phyloP scores from a whole-genome alignment of 192 early-diverging fungal genomes.

The Coemansia sp. region DNA sequence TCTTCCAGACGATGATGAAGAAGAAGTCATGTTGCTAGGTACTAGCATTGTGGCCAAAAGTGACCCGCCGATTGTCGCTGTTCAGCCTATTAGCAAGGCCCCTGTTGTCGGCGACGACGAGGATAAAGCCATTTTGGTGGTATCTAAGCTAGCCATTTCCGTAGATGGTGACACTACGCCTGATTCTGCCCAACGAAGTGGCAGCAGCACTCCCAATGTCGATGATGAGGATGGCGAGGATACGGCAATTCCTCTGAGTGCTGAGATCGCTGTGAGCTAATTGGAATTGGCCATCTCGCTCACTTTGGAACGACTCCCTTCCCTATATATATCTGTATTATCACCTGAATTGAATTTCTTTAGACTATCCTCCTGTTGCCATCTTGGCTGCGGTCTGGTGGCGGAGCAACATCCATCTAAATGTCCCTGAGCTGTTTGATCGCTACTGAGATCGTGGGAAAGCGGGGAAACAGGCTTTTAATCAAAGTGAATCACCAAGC shows the following conservation, averaged over 20 bases:
- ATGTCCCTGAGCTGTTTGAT: background rate
- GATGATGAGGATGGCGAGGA: background rate
- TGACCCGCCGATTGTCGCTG: background rate
- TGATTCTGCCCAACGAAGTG: background rate
- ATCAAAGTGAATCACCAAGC: background rate
- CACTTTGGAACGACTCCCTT: background rate
- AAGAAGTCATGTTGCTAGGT: slow-evolving; percentile 16
- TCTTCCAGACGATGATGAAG: slow-evolving; percentile 25
- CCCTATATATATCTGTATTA: background rate
- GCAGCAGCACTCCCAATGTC: background rate
- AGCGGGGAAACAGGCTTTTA: too few species aligned
- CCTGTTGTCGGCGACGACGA: background rate
- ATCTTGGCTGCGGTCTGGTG: background rate
- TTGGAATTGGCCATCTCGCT: background rate
- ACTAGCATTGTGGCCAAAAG: slow-evolving; percentile 16
- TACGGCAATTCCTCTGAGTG: background rate
- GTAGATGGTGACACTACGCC: background rate
- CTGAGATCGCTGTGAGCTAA: background rate
- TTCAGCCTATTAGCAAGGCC: background rate
- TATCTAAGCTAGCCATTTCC: background rate
- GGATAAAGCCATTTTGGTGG: background rate
- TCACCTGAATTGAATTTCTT: background rate
- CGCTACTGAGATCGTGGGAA: background rate
- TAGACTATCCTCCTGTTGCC: background rate
- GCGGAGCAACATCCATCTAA: background rate